Conservation (phyloP, 2,329 filamentous ascomycete genomes). For the Volutella citrinella region DNA sequence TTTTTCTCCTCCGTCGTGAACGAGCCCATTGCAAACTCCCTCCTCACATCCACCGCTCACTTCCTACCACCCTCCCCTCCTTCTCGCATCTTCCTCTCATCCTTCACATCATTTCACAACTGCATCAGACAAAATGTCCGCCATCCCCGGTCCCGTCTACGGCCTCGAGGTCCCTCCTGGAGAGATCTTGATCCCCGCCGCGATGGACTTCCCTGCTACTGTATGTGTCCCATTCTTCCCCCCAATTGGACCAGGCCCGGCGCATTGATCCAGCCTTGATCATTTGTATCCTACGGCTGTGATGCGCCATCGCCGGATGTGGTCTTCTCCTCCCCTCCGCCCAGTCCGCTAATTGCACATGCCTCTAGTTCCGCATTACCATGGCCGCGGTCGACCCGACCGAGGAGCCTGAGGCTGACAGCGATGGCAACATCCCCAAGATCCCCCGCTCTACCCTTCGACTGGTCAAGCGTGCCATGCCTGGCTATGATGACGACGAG, state of each 20-base stretch:
- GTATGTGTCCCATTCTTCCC: slow-evolving; percentile 52
- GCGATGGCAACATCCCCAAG: slow-evolving; percentile 57
- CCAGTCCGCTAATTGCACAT: slow-evolving; percentile 10
- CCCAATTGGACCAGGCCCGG: too few relatives aligned
- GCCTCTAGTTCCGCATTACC: slow-evolving; percentile 81
- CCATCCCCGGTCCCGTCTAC: slow-evolving; percentile 75
- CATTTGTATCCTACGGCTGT: too few relatives aligned
- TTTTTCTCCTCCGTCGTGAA: slow-evolving; percentile 20
- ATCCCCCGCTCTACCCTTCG: slow-evolving; percentile 83
- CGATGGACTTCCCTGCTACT: slow-evolving; percentile 76
- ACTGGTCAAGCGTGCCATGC: slow-evolving; percentile 72
- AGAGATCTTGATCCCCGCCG: slow-evolving; percentile 76
- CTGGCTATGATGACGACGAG: slow-evolving; percentile 54
- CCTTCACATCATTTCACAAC: too few relatives aligned
- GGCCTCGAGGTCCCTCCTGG: slow-evolving; percentile 87
- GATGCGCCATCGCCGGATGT: too few relatives aligned
- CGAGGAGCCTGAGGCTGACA: slow-evolving; percentile 65
- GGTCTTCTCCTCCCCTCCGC: background rate
- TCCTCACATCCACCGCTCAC: slow-evolving; percentile 14
- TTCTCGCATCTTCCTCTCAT: slow-evolving; percentile 6
- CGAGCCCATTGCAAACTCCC: slow-evolving; percentile 13
- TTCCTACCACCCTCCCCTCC: slow-evolving; percentile 8
- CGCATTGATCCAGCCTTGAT: too few relatives aligned
- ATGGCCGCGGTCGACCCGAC: slow-evolving; percentile 98
- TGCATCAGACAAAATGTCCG: slow-evolving; percentile 58